Conservation (phyloP, 208 protist genomes). For the Entamoeba dispar region DNA sequence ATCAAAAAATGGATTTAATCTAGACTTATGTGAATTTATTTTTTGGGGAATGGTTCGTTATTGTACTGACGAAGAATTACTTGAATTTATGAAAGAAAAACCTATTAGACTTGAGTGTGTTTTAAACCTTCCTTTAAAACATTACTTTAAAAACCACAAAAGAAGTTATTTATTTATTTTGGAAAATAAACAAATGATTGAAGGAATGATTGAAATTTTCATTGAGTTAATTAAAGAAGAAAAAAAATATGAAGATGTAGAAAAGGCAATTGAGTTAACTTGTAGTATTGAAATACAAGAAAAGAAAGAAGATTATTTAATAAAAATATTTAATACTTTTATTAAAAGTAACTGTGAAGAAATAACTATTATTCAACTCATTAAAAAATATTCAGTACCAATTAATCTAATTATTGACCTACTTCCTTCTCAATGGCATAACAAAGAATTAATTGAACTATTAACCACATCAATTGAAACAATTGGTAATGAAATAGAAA, state of each 20-base stretch:
- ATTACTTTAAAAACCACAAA: not conserved
- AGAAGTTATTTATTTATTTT: not conserved
- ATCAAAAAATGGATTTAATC: not conserved
- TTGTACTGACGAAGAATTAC: not conserved
- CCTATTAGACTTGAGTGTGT: not conserved
- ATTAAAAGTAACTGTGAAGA: not conserved
- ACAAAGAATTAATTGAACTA: not conserved
- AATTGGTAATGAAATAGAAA: not conserved
- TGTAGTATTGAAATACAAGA: not conserved
- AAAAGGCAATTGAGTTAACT: not conserved
- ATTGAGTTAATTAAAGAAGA: not conserved
- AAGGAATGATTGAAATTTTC: not conserved
- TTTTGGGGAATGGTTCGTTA: not conserved
- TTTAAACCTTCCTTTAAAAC: not conserved
- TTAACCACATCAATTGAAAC: not conserved
- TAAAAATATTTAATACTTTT: not conserved
- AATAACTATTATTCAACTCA: not conserved
- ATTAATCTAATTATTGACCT: not conserved
- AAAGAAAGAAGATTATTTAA: not conserved
- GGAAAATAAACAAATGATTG: not conserved
- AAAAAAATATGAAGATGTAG: not conserved
- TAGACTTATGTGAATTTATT: not conserved
- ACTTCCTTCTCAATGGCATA: not conserved
- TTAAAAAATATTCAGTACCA: not conserved
- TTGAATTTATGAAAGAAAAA: not conserved